A percentile compares a stretch with the other conserved stretches of the same genome.
These are phyloP conservation scores for Cylindrotheca fusiformis DNA, from an alignment of 108 stramenopile genomes.

Conservation along the genomic window DNA sequence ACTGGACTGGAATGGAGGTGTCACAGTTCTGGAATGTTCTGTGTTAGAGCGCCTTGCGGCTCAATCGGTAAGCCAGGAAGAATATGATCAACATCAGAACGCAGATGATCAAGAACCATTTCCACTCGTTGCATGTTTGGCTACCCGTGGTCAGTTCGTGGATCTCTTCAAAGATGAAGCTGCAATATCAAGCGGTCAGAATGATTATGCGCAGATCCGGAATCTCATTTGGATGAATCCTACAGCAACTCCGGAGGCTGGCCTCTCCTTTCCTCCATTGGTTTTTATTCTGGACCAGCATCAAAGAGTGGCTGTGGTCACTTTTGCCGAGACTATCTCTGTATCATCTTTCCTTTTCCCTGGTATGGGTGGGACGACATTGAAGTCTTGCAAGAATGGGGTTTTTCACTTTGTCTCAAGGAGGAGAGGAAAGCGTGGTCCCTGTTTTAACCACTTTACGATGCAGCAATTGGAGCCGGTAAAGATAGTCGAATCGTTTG, in stretches of 20 bases:
- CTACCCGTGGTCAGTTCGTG: slow-evolving; percentile 13
- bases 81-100: slow-evolving; percentile 12
- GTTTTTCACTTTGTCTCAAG: slow-evolving; percentile 18
- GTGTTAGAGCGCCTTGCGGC: slow-evolving; percentile 36
- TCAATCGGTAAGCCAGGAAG: slow-evolving; percentile 21
- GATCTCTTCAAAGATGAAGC: not conserved
- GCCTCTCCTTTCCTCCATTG: not conserved
- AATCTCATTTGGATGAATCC: not conserved
- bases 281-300: not conserved
- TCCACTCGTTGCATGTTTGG: slow-evolving; percentile 7
- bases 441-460: slow-evolving; percentile 7
- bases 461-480: slow-evolving; percentile 29
- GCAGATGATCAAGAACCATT: slow-evolving; percentile 5
- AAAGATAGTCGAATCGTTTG: slow-evolving; percentile 24
- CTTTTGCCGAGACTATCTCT: slow-evolving; percentile 1
- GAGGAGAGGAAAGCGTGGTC: not conserved
- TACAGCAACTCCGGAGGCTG: not conserved
- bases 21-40: slow-evolving; percentile 60
- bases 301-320: not conserved
- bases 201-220: not conserved
- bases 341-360: slow-evolving; percentile 23
- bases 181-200: not conserved
- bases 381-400: not conserved
- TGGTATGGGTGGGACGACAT: slow-evolving; percentile 8
- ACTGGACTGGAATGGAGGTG: slow-evolving; percentile 77